Evolutionary conservation across 352 stramenopile species (phyloP).

Genomic region (Pythium phragmitis): DNA sequence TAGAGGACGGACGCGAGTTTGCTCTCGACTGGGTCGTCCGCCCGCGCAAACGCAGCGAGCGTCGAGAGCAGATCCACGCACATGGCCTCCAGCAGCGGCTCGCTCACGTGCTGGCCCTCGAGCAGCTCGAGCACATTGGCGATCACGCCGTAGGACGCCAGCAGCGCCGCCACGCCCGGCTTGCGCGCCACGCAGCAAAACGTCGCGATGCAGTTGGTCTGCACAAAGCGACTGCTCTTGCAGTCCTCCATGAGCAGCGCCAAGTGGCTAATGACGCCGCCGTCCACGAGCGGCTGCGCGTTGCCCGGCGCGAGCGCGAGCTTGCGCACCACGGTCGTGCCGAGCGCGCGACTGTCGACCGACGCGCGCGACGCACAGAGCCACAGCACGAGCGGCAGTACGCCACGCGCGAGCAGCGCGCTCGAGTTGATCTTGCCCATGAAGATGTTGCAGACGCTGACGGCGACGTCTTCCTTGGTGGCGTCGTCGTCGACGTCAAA

Average conservation of each 20-base stretch:
- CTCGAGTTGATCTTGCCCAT: conserved; percentile 64
- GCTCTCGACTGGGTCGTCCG: conserved; percentile 52
- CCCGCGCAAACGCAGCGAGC: conserved; percentile 56
- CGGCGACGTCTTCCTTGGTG: conserved; percentile 47
- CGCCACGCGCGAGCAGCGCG: conserved; percentile 40
- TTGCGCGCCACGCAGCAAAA: conserved; percentile 62
- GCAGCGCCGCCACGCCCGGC: conserved; percentile 35
- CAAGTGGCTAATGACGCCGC: conserved; percentile 48
- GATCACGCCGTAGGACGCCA: conserved; percentile 61
- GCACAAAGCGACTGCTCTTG: conserved; percentile 38
- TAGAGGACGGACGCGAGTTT: conserved; percentile 57
- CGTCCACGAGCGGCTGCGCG: conserved; percentile 52
- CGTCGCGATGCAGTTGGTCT: conserved; percentile 68
- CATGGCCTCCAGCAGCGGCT: conserved; percentile 52
- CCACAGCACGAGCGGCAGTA: conserved; percentile 59
- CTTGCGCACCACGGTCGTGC: conserved; percentile 63
- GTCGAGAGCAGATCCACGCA: conserved; percentile 64
- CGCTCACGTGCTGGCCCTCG: conserved; percentile 22
- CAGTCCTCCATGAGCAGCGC: conserved; percentile 44
- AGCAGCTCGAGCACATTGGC: conserved; percentile 55
- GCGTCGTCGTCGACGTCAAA: conserved; percentile 41
- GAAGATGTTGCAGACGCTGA: conserved; percentile 69
- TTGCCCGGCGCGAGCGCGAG: conserved; percentile 71
- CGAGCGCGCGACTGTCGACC: conserved; percentile 38
- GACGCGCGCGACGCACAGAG: conserved; percentile 32